Evolutionary conservation across 495 filamentous ascomycete species (phyloP).

Genomic region (Annulohypoxylon stygium): DNA sequence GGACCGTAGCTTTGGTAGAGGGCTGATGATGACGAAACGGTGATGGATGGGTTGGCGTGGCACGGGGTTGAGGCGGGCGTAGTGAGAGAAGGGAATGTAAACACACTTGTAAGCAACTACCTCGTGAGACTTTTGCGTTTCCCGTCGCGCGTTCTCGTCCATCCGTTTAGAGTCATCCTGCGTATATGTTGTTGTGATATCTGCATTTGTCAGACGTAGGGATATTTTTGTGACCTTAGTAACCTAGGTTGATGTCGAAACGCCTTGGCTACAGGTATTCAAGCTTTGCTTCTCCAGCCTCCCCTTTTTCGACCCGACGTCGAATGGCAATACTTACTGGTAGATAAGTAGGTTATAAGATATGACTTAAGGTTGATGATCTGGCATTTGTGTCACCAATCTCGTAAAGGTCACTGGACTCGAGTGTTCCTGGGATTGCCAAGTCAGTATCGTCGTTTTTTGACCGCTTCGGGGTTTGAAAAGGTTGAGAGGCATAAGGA

Average conservation of each 20-base stretch:
- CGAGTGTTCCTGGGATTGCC: not conserved
- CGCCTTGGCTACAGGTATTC: slow-evolving; percentile 26
- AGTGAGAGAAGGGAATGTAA: not conserved
- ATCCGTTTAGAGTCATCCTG: not conserved
- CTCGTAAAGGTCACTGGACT: slow-evolving; percentile 4
- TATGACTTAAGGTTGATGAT: slow-evolving; percentile 32
- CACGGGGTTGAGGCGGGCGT: not conserved
- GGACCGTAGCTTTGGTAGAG: slow-evolving; percentile 5
- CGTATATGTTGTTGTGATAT: not conserved
- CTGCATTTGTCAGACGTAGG: not conserved
- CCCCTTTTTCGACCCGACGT: slow-evolving; percentile 26
- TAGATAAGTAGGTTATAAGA: slow-evolving; percentile 7
- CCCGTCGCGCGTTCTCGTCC: not conserved
- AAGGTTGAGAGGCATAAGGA: slow-evolving; percentile 7
- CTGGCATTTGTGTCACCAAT: slow-evolving; percentile 36
- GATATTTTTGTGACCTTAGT: not conserved
- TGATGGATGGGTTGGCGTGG: not conserved
- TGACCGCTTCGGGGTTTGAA: slow-evolving; percentile 19
- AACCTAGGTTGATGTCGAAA: slow-evolving; percentile 17
- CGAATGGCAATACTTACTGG: not conserved
- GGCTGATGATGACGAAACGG: slow-evolving; percentile 16
- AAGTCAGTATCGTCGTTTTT: not conserved
- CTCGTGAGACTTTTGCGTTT: not conserved
- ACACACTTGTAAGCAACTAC: not conserved
- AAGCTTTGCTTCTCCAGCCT: slow-evolving; percentile 6